Evolutionary conservation across 140 eudicot genomes (phyloP).

Genomic region (Oenanthe javanica): DNA sequence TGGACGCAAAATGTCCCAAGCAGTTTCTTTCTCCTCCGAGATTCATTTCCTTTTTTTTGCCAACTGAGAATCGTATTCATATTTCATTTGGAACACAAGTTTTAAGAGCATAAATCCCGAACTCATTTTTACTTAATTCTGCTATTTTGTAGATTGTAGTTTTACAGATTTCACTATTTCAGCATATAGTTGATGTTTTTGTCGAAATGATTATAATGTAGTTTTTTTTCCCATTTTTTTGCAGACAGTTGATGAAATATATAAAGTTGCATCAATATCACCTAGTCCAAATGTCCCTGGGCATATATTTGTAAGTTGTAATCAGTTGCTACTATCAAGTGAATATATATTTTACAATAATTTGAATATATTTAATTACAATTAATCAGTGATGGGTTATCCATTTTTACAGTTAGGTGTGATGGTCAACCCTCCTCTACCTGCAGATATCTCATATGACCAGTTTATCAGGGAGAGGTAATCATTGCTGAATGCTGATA

Average conservation of each 20-base stretch:
- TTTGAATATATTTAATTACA: background rate
- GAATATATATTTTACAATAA: background rate
- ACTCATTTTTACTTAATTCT: background rate
- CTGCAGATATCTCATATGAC: constrained; percentile 87
- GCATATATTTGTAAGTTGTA: constrained; percentile 80
- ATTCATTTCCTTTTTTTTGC: background rate
- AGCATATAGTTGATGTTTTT: no score
- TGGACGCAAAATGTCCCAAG: background rate
- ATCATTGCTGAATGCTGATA: background rate
- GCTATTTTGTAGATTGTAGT: no score
- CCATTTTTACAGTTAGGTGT: constrained; percentile 59
- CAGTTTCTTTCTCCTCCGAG: background rate
- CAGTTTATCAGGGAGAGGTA: constrained; percentile 78
- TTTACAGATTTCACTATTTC: background rate
- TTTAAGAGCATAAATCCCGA: no score
- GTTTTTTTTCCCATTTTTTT: background rate
- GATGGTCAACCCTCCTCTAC: constrained; percentile 97
- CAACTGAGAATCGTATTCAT: no score
- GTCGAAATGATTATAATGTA: background rate
- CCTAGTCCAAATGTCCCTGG: constrained; percentile 91
- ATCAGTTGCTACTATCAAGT: background rate
- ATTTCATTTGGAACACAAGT: no score
- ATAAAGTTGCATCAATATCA: constrained; percentile 92
- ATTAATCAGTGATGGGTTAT: background rate
- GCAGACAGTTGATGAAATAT: constrained; percentile 97